These are phyloP conservation scores for Ganoderma lucidum DNA, from an alignment of 1,284 basidiomycete genomes.

Conservation along the genomic window DNA sequence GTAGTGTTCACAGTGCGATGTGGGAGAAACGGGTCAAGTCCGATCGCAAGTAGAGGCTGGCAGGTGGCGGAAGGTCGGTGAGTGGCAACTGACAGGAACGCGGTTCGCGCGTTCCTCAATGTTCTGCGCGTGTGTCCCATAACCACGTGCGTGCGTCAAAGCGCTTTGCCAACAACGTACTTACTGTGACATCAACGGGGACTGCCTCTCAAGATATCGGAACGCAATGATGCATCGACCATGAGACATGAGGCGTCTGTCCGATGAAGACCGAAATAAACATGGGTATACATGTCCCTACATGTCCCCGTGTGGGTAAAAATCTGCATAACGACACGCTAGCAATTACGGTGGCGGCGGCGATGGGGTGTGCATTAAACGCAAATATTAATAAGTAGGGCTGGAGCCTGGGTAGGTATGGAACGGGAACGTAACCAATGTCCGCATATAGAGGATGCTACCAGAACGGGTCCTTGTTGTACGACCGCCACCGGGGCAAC, in stretches of 20 bases:
- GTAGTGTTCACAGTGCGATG: conserved; percentile 4
- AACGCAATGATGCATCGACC: not conserved
- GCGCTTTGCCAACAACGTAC: not conserved
- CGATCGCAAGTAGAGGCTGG: not conserved
- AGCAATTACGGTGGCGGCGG: not conserved
- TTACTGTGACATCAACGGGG: not conserved
- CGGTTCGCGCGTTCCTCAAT: conserved; percentile 25
- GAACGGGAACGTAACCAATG: not conserved
- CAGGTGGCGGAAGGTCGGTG: not conserved
- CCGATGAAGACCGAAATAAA: not conserved
- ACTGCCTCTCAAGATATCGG: not conserved
- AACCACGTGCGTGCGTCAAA: conserved; percentile 33
- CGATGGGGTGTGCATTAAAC: not conserved
- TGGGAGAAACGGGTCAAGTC: not conserved
- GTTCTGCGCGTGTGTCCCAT: conserved; percentile 32
- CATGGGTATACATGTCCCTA: not conserved
- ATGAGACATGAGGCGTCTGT: not conserved
- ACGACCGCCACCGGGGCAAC: conserved; percentile 2
- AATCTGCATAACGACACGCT: not conserved
- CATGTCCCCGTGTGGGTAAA: not conserved
- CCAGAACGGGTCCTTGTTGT: conserved; percentile 5
- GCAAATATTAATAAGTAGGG: not conserved
- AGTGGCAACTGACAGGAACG: conserved; percentile 25
- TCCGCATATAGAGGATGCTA: not conserved
- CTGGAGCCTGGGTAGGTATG: not conserved